Evolutionary conservation across 2,329 filamentous ascomycete genomes (phyloP), one percentile per base, ranked within the genome.

Genomic region (Mollisia scopiformis): DNA sequence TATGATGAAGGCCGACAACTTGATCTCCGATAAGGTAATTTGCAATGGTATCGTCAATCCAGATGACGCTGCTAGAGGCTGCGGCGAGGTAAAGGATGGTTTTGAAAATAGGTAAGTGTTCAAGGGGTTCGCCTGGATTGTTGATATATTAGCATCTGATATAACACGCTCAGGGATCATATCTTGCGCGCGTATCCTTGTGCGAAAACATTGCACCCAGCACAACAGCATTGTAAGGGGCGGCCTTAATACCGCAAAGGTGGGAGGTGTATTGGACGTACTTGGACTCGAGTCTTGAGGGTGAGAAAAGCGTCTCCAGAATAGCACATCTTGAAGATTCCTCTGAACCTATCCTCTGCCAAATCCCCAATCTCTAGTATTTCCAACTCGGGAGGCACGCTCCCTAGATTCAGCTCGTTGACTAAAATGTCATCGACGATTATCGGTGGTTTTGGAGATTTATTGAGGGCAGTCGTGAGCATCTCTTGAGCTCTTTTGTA

Each of bases 281-380:
- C 88, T 82, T 99, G 95, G 66, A 99, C 95, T 78, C 93, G 87
- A 61, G 95, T 99, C 76, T 95, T 95, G 65, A 99, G 83, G 27
- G 95, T 98, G 78, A 99, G 79, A 75, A 93, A 98, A 30, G 95
- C 94, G 78, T 99, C 94, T 68, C 95, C 95, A 1, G 91, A 88
- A 76, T 99, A 99, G 75, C 90, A 94, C 94, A 99, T 98, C 78
- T 98, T 98, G 84, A 99, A 99, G 69, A 99, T 98, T 74, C 95
- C 95, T 61, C 95, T 86, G 76, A 99, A 99, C 56, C 94, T 85
- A 80, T 99, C 95, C 78, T 98, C 95, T 56, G 95, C 95, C 74
- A 99, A 82, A 77, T 99, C 95, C 60, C 95, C 95, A 76, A 99
- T 96, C 81, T 99, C 95, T 67, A 99, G 80, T 66, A 99, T 98